Evolutionary conservation across 768 basidiomycete genomes (phyloP).

Genomic region (Hericium erinaceus): DNA sequence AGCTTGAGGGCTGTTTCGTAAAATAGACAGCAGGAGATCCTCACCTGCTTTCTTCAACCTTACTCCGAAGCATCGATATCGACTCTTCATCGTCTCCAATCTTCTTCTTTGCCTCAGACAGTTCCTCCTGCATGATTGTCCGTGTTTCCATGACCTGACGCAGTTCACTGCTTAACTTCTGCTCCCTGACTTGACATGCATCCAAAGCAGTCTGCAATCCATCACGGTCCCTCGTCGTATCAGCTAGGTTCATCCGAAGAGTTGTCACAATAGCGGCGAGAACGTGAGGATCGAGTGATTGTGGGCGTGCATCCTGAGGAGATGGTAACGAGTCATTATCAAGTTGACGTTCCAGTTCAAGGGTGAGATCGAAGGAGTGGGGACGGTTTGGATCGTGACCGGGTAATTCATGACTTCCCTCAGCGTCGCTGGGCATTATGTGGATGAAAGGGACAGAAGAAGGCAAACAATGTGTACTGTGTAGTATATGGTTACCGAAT

Average conservation of each 20-base stretch:
- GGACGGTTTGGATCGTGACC: conserved; percentile 22
- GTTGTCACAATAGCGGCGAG: conserved; percentile 70
- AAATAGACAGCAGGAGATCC: conserved; percentile 12
- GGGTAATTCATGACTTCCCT: conserved; percentile 11
- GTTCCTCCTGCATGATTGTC: conserved; percentile 23
- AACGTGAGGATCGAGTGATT: conserved; percentile 63
- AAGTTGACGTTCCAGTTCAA: conserved; percentile 74
- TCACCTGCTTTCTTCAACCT: conserved; percentile 82
- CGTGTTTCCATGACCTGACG: conserved; percentile 57
- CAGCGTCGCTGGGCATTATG: conserved; percentile 24
- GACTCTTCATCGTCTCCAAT: conserved; percentile 67
- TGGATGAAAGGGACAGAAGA: neutral
- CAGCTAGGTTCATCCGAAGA: conserved; percentile 54
- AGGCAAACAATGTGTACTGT: neutral
- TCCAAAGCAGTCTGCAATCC: conserved; percentile 46
- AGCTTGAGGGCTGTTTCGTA: neutral
- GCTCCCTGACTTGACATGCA: conserved; percentile 43
- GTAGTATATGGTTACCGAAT: no score
- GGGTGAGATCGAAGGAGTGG: conserved; percentile 54
- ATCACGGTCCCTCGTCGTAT: conserved; percentile 65
- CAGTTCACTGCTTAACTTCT: conserved; percentile 53
- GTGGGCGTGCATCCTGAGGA: conserved; percentile 28
- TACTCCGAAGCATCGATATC: conserved; percentile 64
- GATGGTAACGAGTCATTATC: conserved; percentile 51
- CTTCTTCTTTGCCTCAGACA: conserved; percentile 19